Percentiles rank a stretch among this genome's conserved stretches.
phyloP scores from a whole-genome alignment of 768 basidiomycete genomes.

The Boletales sp. region DNA sequence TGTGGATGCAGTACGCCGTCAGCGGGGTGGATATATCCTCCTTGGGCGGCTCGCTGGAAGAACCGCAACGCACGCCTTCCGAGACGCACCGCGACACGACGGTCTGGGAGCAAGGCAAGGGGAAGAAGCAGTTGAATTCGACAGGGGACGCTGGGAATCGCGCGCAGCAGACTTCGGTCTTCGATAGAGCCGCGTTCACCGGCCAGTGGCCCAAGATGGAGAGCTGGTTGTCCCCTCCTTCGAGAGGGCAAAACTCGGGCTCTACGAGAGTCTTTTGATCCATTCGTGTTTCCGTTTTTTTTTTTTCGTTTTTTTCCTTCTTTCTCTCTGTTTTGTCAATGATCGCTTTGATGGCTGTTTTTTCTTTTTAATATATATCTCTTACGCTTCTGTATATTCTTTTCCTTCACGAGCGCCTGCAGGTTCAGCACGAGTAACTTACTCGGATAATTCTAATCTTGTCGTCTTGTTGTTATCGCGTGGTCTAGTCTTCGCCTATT shows the following conservation, averaged over 20 bases:
- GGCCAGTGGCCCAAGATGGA: conserved; percentile 36
- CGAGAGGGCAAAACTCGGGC: conserved; percentile 30
- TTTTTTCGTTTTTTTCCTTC: not conserved
- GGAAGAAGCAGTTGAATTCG: conserved; percentile 18
- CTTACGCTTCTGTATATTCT: conserved; percentile 24
- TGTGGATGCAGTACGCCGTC: conserved; percentile 33
- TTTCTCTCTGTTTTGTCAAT: not conserved
- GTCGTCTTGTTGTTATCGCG: conserved; percentile 11
- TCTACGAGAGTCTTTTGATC: conserved; percentile 30
- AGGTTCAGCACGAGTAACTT: conserved; percentile 31
- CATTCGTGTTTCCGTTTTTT: not conserved
- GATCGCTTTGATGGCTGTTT: conserved; percentile 1
- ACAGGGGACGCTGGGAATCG: conserved; percentile 20
- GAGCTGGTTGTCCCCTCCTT: conserved; percentile 28
- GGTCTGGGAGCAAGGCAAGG: conserved; percentile 24
- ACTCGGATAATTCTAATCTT: conserved; percentile 31
- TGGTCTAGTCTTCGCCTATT: conserved; percentile 14
- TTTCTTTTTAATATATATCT: conserved; percentile 5
- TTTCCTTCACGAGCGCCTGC: conserved; percentile 21
- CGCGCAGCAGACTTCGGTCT: conserved; percentile 21
- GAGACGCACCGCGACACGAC: conserved; percentile 7
- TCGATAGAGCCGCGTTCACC: conserved; percentile 25
- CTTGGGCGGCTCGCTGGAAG: conserved; percentile 3
- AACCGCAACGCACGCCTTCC: not conserved
- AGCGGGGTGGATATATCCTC: conserved; percentile 21